Evolutionary conservation across 495 filamentous ascomycete genomes (phyloP).

Genomic region (Pseudomonodictys pantanalensis): DNA sequence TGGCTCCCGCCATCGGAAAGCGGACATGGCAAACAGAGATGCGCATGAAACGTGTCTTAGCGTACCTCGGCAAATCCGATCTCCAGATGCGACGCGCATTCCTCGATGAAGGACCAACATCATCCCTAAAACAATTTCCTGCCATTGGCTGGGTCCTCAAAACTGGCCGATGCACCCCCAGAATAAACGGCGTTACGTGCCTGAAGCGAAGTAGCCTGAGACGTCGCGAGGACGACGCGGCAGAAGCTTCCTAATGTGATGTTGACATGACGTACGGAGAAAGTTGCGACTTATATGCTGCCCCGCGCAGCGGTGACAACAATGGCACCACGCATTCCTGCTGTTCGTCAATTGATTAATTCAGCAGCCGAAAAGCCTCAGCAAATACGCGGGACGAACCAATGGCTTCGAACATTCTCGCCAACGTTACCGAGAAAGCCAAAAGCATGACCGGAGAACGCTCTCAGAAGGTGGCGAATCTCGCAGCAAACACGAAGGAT

Average conservation of each 20-base stretch:
- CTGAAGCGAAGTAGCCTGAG: too few relatives aligned
- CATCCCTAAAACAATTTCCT: too few relatives aligned
- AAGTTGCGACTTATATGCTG: too few relatives aligned
- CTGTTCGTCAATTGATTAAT: neutral
- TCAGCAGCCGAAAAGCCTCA: neutral
- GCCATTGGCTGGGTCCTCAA: neutral
- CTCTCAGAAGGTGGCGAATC: conserved; percentile 32
- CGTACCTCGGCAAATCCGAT: neutral
- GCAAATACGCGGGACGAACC: neutral
- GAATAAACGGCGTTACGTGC: too few relatives aligned
- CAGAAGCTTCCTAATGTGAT: too few relatives aligned
- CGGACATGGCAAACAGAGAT: conserved; percentile 8
- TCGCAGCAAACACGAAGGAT: conserved; percentile 36
- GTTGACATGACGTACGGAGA: conserved; percentile 1
- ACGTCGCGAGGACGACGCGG: too few relatives aligned
- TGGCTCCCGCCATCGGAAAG: too few relatives aligned
- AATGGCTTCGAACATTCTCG: conserved; percentile 22
- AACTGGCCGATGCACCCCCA: too few relatives aligned
- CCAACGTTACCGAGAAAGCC: conserved; percentile 9
- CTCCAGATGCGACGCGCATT: too few relatives aligned
- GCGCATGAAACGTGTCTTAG: neutral
- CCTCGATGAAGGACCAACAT: neutral
- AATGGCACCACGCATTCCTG: neutral
- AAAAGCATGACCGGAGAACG: conserved; percentile 6
- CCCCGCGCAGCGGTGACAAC: too few relatives aligned